phyloP scores from a whole-genome alignment of 148 eudicot species.

The Camellia japonica region DNA sequence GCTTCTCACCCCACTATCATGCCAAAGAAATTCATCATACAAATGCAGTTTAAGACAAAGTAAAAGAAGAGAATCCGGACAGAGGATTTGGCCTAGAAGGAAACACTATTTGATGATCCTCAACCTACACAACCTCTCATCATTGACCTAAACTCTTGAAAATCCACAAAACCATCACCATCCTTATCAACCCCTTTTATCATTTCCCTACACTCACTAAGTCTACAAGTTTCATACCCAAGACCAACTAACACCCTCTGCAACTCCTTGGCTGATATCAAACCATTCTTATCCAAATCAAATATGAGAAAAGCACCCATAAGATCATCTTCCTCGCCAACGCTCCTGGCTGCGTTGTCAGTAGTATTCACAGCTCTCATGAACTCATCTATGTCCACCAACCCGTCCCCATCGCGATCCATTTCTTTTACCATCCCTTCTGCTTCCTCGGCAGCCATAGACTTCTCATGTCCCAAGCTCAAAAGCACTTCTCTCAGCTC shows the following conservation, averaged over 20 bases:
- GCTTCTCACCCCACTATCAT: too few species aligned
- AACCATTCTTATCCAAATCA: constrained; percentile 58
- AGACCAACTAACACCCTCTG: constrained; percentile 45
- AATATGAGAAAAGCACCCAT: constrained; percentile 55
- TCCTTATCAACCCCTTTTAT: constrained; percentile 63
- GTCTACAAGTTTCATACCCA: constrained; percentile 46
- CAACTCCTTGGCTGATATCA: constrained; percentile 58
- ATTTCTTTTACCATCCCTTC: constrained; percentile 46
- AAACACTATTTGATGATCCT: too few species aligned
- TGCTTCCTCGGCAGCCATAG: constrained; percentile 49
- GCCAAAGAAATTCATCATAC: too few species aligned
- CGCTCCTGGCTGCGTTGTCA: not conserved
- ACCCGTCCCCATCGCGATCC: constrained; percentile 67
- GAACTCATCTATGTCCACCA: constrained; percentile 62
- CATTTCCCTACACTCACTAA: constrained; percentile 58
- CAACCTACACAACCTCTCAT: constrained; percentile 21
- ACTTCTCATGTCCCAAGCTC: constrained; percentile 48
- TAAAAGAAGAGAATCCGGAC: too few species aligned
- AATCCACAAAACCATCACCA: constrained; percentile 68
- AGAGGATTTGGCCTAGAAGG: too few species aligned
- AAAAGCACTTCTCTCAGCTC: constrained; percentile 52
- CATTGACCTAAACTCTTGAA: constrained; percentile 58
- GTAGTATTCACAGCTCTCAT: constrained; percentile 37
- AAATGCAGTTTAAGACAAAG: too few species aligned
- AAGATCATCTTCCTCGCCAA: constrained; percentile 24